These are phyloP conservation scores for Cyanidium caldarium DNA, from an alignment of 23 red algal genomes.

Conservation along the genomic window DNA sequence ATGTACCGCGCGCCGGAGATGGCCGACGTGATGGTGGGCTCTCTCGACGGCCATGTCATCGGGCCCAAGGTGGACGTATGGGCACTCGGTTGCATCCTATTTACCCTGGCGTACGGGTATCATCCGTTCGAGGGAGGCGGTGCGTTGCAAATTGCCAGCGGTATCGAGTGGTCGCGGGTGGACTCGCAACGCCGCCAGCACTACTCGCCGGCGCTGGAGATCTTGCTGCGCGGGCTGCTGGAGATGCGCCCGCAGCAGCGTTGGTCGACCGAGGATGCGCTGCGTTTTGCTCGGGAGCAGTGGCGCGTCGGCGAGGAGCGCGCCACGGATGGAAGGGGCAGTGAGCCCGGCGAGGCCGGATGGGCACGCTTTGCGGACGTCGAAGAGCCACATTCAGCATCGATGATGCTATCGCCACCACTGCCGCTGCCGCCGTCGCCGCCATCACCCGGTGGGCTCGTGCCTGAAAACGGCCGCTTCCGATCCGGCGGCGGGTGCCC, in stretches of 20 bases:
- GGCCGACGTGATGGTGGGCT: conserved; percentile 14
- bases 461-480: too few relatives aligned
- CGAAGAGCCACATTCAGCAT: too few relatives aligned
- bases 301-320: too few relatives aligned
- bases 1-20: conserved; percentile 53
- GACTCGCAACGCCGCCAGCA: neutral
- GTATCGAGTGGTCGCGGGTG: conserved; percentile 7
- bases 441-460: too few relatives aligned
- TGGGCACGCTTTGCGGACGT: too few relatives aligned
- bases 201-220: conserved; percentile 24
- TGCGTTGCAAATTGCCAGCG: conserved; percentile 35
- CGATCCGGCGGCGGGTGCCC: too few relatives aligned
- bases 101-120: conserved; percentile 29
- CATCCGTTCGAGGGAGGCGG: conserved; percentile 53
- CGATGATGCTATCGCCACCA: too few relatives aligned
- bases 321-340: too few relatives aligned
- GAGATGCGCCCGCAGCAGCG: conserved; percentile 22
- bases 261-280: neutral
- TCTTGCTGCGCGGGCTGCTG: conserved; percentile 35
- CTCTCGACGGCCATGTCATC: conserved; percentile 7
- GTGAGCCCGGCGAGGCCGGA: too few relatives aligned
- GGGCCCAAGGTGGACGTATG: conserved; percentile 67
- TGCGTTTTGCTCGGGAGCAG: too few relatives aligned
- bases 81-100: conserved; percentile 78
- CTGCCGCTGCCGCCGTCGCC: too few relatives aligned